Evolutionary conservation across 352 stramenopile genomes (phyloP), one percentile per base, ranked within the genome.

Genomic region (Phytophthora sansomeana): DNA sequence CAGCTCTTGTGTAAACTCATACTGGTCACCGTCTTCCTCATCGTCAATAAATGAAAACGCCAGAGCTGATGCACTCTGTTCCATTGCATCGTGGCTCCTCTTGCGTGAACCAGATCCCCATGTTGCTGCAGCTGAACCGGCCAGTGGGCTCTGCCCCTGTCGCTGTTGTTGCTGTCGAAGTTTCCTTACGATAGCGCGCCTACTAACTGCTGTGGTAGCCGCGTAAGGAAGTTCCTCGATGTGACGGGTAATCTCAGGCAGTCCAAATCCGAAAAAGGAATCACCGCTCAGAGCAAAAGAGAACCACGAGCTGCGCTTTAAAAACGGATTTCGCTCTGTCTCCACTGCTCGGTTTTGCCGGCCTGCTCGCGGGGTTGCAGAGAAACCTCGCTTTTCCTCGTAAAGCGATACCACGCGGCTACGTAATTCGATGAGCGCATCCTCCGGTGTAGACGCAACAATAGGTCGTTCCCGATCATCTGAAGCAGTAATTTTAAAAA

Each of bases 1-100:
- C 32, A 97, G 61, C 4, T 77, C 58, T 57, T 95, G 90, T 16
- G 81, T 90, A 63, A 98, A 98, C 28, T 87, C 74, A 56, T 98
- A 98, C 6, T 72, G 70, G 5, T 91, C 59, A 19, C 72, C 71
- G 14, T 85, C 71, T 1, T 63, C 63, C 14, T 63, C 56, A 4
- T 63, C 63, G 17, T 66, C 61, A 3, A 67, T n/a, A 54, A 59
- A 66, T 33, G 46, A 29, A 5, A 42, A 69, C 28, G 26, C 52
- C 4, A 48, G 48, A 61, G 52, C 65, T 36, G 8, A 49, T 46
- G 52, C 52, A 55, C 58, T 72, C 35, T 60, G 60, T 21, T 69
- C 58, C 63, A 75, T 72, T 3, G 29, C 62, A 32, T 63, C 74
- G 33, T 64, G 56, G 17, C 58, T 74, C 26, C 74, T 49, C 35